Conservation (phyloP, 1,139 yeast species). For the Nematodospora anomalae region DNA sequence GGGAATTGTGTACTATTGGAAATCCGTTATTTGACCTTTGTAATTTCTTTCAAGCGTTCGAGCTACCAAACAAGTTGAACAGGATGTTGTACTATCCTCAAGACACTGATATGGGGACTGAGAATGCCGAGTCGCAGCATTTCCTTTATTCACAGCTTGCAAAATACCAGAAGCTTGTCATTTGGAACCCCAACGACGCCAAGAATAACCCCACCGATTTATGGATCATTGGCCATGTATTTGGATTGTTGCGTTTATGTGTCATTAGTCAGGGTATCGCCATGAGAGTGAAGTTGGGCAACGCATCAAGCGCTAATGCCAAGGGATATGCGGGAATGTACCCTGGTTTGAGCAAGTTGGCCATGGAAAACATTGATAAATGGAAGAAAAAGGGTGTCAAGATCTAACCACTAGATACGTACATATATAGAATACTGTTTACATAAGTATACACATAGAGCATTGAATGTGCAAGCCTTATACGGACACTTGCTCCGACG, state of each 20-base stretch:
- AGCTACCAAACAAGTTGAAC: conserved; percentile 42
- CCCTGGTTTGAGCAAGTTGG: conserved; percentile 44
- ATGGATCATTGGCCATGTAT: conserved; percentile 61
- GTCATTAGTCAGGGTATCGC: conserved; percentile 71
- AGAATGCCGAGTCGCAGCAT: conserved; percentile 28
- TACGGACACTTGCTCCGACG: too few species aligned
- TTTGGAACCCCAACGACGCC: conserved; percentile 36
- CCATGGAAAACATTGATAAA: conserved; percentile 20
- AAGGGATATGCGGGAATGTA: conserved; percentile 43
- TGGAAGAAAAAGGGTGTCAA: conserved; percentile 1
- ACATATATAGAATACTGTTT: too few species aligned
- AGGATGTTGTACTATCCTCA: conserved; percentile 29
- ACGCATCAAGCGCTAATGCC: conserved; percentile 62
- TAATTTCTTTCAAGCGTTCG: conserved; percentile 59
- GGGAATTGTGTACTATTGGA: conserved; percentile 71
- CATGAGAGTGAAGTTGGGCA: conserved; percentile 57
- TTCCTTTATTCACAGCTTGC: conserved; percentile 26
- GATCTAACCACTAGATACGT: too few species aligned
- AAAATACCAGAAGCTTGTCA: conserved; percentile 16
- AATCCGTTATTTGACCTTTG: conserved; percentile 67
- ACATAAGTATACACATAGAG: too few species aligned
- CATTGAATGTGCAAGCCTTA: too few species aligned
- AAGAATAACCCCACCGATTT: conserved; percentile 41
- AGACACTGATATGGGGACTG: conserved; percentile 37
- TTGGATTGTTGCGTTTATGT: conserved; percentile 57